A percentile compares a stretch with the other conserved stretches of the same genome.
Conservation (phyloP, 1,284 basidiomycete genomes). For the Cryptococcus jaspeensis region DNA sequence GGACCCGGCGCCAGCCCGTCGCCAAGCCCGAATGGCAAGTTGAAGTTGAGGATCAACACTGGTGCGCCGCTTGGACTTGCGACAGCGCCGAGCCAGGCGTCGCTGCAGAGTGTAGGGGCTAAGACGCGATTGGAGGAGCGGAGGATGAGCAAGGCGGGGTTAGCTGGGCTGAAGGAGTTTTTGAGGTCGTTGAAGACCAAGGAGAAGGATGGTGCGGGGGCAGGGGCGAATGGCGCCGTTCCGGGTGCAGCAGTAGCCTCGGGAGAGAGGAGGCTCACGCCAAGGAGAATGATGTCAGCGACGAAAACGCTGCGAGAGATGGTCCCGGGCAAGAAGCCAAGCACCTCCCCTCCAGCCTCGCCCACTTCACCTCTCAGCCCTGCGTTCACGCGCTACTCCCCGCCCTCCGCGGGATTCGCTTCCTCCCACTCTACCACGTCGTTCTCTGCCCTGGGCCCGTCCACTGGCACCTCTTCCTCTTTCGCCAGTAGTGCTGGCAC, state of each 20-base stretch:
- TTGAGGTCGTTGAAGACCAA: constrained; percentile 25
- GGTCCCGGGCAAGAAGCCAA: constrained; percentile 1
- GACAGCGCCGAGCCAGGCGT: too few relatives aligned
- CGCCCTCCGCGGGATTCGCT: too few relatives aligned
- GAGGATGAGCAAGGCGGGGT: constrained; percentile 29
- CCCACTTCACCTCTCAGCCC: constrained; percentile 14
- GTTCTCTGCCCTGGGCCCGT: constrained; percentile 20
- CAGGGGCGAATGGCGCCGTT: too few relatives aligned
- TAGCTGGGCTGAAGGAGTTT: constrained; percentile 46
- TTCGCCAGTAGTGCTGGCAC: background rate
- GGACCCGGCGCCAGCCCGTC: background rate
- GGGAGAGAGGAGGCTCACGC: background rate
- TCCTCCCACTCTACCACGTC: background rate
- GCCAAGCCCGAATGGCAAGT: background rate
- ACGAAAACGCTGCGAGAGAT: background rate
- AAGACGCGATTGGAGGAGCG: constrained; percentile 9
- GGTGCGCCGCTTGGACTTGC: too few relatives aligned
- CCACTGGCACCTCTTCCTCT: background rate
- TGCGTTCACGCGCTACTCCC: background rate
- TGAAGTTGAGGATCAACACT: too few relatives aligned
- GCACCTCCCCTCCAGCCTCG: constrained; percentile 14
- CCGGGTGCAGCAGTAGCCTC: too few relatives aligned
- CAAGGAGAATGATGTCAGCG: background rate
- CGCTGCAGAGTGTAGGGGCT: background rate
- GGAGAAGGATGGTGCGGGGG: background rate